Conservation (phyloP, 2,329 filamentous ascomycete genomes). For the Fusarium tanahbumbuense region DNA sequence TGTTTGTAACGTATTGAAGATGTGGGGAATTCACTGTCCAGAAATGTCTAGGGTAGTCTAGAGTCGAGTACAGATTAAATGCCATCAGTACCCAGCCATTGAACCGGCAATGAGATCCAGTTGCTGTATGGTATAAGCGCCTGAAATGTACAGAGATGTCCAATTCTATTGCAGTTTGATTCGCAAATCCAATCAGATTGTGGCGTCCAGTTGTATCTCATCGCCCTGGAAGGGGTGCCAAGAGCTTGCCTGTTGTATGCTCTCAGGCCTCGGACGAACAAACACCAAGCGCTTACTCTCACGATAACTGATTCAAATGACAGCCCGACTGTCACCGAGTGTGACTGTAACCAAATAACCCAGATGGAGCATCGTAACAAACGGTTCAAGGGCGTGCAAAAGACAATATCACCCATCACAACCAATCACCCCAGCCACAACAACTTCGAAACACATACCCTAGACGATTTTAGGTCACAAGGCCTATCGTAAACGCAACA, state of each 20-base stretch:
- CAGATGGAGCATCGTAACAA: not conserved
- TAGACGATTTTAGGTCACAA: slow-evolving; percentile 18
- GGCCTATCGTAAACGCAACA: slow-evolving; percentile 1
- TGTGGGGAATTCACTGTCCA: not conserved
- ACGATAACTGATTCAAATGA: not conserved
- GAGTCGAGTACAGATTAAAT: not conserved
- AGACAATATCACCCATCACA: not conserved
- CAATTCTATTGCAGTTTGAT: not conserved
- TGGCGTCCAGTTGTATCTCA: not conserved
- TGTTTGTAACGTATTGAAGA: not conserved
- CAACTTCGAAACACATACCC: slow-evolving; percentile 13
- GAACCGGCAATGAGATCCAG: not conserved
- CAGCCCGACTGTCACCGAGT: not conserved
- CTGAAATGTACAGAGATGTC: rapidly evolving
- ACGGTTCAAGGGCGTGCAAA: not conserved
- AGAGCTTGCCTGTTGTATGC: rapidly evolving
- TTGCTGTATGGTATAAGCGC: not conserved
- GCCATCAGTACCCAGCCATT: not conserved
- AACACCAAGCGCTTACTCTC: not conserved
- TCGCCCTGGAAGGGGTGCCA: not conserved
- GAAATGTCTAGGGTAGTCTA: not conserved
- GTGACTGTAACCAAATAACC: not conserved
- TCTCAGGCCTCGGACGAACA: not conserved
- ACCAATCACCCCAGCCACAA: slow-evolving; percentile 2
- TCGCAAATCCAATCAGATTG: not conserved